Conservation (phyloP, 2,329 filamentous ascomycete genomes). For the Talaromyces albobiverticillius region DNA sequence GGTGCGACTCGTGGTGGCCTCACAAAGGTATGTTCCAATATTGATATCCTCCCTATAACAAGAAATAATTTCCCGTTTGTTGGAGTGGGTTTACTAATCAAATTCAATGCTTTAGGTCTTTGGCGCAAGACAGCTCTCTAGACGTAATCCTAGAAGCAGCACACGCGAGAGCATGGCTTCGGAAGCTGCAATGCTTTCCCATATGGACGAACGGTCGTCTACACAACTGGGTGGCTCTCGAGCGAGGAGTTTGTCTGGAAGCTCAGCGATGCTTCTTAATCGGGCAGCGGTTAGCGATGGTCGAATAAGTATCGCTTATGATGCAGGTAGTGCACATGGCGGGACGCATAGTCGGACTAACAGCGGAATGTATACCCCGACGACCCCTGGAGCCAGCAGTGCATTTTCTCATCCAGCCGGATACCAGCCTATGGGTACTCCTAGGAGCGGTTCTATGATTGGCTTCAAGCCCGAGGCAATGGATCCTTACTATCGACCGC, state of each 20-base stretch:
- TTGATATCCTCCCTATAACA: background rate
- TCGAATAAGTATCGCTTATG: conserved; percentile 52
- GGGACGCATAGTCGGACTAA: conserved; percentile 53
- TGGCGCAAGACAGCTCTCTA: conserved; percentile 82
- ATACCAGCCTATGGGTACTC: conserved; percentile 45
- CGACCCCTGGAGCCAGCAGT: conserved; percentile 69
- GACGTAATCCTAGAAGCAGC: conserved; percentile 63
- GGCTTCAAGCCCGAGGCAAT: conserved; percentile 43
- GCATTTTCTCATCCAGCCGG: conserved; percentile 69
- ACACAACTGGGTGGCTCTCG: conserved; percentile 53
- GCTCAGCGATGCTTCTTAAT: conserved; percentile 60
- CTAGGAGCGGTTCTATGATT: conserved; percentile 42
- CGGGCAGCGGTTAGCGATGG: conserved; percentile 44
- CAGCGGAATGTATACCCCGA: conserved; percentile 63
- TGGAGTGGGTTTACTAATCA: background rate
- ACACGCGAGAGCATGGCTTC: conserved; percentile 75
- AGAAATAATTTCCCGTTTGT: too few relatives aligned
- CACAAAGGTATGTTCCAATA: conserved; percentile 60
- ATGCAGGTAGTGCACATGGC: conserved; percentile 49
- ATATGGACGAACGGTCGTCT: conserved; percentile 62
- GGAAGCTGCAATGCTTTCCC: conserved; percentile 73
- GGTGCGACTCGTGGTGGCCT: conserved; percentile 75
- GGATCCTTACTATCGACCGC: conserved; percentile 87
- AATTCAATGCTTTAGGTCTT: conserved; percentile 56
- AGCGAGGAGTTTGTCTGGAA: conserved; percentile 59